These are phyloP conservation scores for Aspergillus transmontanensis DNA, from an alignment of 2,329 filamentous ascomycete genomes.

Conservation along the genomic window DNA sequence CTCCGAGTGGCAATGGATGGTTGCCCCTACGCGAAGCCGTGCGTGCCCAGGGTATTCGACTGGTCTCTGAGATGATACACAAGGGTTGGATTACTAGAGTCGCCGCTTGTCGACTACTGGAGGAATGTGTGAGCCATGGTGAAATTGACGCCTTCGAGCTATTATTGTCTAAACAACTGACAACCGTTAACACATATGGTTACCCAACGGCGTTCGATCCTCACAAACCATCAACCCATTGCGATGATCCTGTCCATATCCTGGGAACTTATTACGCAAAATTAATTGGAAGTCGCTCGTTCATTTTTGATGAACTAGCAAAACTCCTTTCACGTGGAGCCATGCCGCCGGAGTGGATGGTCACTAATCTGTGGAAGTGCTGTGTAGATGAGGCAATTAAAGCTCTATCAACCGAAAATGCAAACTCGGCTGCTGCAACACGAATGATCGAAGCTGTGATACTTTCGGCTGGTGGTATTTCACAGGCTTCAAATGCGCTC, in stretches of 20 bases:
- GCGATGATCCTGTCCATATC: slow-evolving; percentile 33
- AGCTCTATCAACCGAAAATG: slow-evolving; percentile 39
- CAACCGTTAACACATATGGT: slow-evolving; percentile 28
- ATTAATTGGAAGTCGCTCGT: slow-evolving; percentile 26
- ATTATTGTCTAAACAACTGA: slow-evolving; percentile 37
- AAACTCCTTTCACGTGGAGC: slow-evolving; percentile 35
- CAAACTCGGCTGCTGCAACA: slow-evolving; percentile 34
- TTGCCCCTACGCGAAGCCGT: slow-evolving; percentile 44
- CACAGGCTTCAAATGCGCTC: background rate
- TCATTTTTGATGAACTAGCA: slow-evolving; percentile 38
- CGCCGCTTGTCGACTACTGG: slow-evolving; percentile 35
- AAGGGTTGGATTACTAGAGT: slow-evolving; percentile 38
- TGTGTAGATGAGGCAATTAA: slow-evolving; percentile 40
- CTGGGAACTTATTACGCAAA: slow-evolving; percentile 33
- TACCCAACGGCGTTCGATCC: slow-evolving; percentile 33
- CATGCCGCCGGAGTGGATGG: slow-evolving; percentile 45
- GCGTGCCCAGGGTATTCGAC: slow-evolving; percentile 42
- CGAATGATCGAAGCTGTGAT: slow-evolving; percentile 37
- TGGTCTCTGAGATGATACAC: slow-evolving; percentile 40
- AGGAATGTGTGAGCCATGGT: slow-evolving; percentile 32
- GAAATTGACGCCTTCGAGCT: slow-evolving; percentile 41
- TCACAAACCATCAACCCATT: slow-evolving; percentile 14
- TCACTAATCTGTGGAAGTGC: slow-evolving; percentile 39
- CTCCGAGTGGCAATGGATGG: slow-evolving; percentile 39
- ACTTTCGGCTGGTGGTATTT: slow-evolving; percentile 30